phyloP scores from a whole-genome alignment of 805 yeast species.

The Jamesozyma spencerorum region DNA sequence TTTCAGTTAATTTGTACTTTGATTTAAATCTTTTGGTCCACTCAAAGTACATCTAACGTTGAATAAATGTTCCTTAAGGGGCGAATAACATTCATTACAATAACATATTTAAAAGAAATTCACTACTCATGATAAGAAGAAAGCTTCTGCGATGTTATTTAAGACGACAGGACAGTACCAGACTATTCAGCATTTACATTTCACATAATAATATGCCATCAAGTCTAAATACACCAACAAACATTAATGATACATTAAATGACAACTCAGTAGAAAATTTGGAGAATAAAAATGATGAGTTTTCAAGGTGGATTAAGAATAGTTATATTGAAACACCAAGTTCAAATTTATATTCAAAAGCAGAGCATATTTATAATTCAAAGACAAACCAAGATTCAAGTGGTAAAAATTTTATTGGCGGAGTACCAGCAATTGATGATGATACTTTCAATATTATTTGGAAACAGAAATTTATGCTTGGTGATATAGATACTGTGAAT shows the following conservation, averaged over 20 bases:
- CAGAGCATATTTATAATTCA: neutral
- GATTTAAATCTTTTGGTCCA: no score
- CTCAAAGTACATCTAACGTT: no score
- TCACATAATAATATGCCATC: neutral
- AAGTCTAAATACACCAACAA: neutral
- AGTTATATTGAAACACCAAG: constrained; percentile 6
- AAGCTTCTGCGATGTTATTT: neutral
- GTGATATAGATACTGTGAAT: constrained; percentile 7
- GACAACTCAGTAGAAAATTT: neutral
- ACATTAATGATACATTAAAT: neutral
- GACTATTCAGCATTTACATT: neutral
- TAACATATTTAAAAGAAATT: neutral
- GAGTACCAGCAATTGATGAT: constrained; percentile 6
- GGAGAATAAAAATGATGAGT: constrained; percentile 3
- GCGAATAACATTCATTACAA: neutral
- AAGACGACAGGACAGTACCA: constrained; percentile 1
- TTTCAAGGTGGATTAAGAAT: constrained; percentile 7
- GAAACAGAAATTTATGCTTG: constrained; percentile 14
- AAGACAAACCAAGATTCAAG: neutral
- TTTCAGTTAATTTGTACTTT: no score
- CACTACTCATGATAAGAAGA: constrained; percentile 3
- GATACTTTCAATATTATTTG: constrained; percentile 10
- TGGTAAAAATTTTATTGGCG: constrained; percentile 4
- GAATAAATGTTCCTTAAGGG: constrained; percentile 1
- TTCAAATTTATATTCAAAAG: neutral